These are phyloP conservation scores for Kwoniella dendrophila DNA, from an alignment of 768 basidiomycete genomes.

Conservation along the genomic window DNA sequence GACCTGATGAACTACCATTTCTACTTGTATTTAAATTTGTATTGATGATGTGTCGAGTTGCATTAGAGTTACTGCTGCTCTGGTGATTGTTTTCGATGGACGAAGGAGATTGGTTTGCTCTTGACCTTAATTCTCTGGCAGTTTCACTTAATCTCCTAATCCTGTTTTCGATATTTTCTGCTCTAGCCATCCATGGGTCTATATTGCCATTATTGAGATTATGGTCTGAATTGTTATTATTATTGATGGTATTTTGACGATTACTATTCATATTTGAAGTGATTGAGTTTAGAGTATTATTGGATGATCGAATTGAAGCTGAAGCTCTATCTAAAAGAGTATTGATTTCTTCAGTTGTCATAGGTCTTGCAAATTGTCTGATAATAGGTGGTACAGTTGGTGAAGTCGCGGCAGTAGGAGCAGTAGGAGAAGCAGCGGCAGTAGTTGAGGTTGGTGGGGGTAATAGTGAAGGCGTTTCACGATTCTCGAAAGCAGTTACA, in stretches of 20 bases:
- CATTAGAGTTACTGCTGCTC: neutral
- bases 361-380: conserved; percentile 1
- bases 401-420: neutral
- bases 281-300: neutral
- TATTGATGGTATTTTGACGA: neutral
- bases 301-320: conserved; percentile 4
- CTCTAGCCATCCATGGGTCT: conserved; percentile 10
- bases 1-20: no score
- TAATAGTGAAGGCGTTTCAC: conserved; percentile 5
- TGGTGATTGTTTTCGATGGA: neutral
- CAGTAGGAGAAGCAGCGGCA: neutral
- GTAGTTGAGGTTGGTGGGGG: neutral
- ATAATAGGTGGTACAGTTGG: neutral
- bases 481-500: conserved; percentile 9
- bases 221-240: neutral
- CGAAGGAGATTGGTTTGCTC: neutral
- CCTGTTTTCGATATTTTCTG: conserved; percentile 13
- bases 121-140: conserved; percentile 10
- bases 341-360: conserved; percentile 22
- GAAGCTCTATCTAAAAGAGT: conserved; percentile 20
- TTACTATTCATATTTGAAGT: no score
- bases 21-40: no score
- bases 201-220: neutral
- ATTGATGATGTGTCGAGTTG: neutral
- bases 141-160: conserved; percentile 20